phyloP scores from a whole-genome alignment of 768 basidiomycete genomes.

The Leccinum boreale region DNA sequence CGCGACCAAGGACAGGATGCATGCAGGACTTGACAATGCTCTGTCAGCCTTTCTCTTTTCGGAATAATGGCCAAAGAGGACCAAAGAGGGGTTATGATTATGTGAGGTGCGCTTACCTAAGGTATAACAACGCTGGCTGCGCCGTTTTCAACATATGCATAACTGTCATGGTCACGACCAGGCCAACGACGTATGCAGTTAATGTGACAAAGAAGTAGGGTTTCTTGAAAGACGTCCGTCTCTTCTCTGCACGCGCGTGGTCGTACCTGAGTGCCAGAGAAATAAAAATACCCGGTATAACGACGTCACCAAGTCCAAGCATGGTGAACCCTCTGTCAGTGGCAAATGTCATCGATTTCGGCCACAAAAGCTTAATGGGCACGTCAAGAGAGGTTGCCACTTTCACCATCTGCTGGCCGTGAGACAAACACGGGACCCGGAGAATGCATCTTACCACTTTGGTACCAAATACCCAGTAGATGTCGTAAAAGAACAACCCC shows the following conservation, averaged over 20 bases:
- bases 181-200: slow-evolving; percentile 68
- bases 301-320: slow-evolving; percentile 90
- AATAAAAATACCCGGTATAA: slow-evolving; percentile 66
- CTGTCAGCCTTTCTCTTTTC: background rate
- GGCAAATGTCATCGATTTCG: slow-evolving; percentile 57
- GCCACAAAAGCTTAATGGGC: slow-evolving; percentile 91
- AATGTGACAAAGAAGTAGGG: slow-evolving; percentile 76
- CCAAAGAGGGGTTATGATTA: background rate
- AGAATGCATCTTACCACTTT: slow-evolving; percentile 59
- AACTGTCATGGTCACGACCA: slow-evolving; percentile 73
- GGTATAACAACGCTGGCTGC: slow-evolving; percentile 91
- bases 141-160: slow-evolving; percentile 77
- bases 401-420: slow-evolving; percentile 70
- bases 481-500: slow-evolving; percentile 89
- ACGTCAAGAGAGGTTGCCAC: slow-evolving; percentile 89
- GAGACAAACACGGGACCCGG: background rate
- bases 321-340: slow-evolving; percentile 68
- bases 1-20: slow-evolving; percentile 64
- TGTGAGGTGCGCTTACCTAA: slow-evolving; percentile 54
- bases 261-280: slow-evolving; percentile 88
- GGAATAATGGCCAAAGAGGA: background rate
- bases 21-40: slow-evolving; percentile 55
- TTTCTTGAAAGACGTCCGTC: slow-evolving; percentile 46
- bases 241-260: slow-evolving; percentile 42
- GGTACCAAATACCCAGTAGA: slow-evolving; percentile 93